Evolutionary conservation across 768 basidiomycete genomes (phyloP), one percentile per base, ranked within the genome.

Genomic region (Panaeolus papilionaceus): DNA sequence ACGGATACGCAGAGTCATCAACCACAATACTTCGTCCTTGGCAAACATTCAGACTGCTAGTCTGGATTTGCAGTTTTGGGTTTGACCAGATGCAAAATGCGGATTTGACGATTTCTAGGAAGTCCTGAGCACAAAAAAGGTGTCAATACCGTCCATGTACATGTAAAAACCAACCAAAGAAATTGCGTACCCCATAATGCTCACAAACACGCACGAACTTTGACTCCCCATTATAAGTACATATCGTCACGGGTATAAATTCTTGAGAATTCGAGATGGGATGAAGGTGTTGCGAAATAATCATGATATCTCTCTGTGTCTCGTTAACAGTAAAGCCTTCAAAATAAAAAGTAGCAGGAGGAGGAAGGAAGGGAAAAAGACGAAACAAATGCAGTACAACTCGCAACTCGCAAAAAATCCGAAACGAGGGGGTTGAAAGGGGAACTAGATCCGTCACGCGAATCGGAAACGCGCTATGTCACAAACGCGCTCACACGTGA

Each of bases 231-330:
- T 65, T 54, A 37, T 65, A 75, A 9, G 62, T 66, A n/a, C 76
- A 74, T 26, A 79, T 47, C 2, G 74, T 68, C 0, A 79, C 68
- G 12, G 77, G 75, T 9, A 79, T 45, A 51, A 76, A 75, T 38
- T 64, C 63, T 0, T 66, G 64, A 12, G 72, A 68, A 12, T 58
- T 71, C 2, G 72, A 67, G 10, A 9, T 40, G 4, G 73, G 68
- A 51, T 72, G 75, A 4, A 68, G 64, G 3, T 73, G 75, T 12
- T 75, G 74, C 0, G 51, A 38, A 33, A 76, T 68, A 49, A 72
- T 67, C 74, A 79, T 79, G 0, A 8, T 39, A 58, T 5, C 26
- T 33, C 33, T 33, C 33, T 33, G 33, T 33, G 33, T 2, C 33
- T 33, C 33, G 33, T 33, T 0, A 33, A 33, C 3, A 33, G 4